Evolutionary conservation across 345 rosid genomes (phyloP), one percentile per base, ranked within the genome.

Genomic region (Aurinia saxatilis): DNA sequence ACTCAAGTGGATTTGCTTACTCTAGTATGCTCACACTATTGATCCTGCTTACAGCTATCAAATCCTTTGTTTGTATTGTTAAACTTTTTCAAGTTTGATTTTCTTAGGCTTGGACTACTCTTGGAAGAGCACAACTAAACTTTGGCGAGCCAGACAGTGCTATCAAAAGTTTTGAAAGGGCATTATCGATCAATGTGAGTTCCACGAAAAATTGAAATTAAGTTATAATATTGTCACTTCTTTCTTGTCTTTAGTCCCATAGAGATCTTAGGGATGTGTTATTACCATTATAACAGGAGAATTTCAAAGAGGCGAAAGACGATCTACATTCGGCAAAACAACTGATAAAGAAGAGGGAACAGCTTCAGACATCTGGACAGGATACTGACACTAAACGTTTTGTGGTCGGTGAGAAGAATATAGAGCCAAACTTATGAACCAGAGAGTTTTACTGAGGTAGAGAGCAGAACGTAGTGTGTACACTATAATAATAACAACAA

Each of bases 71-170:
- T 21, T 17, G 27, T 36, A 17, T 46, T 23, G 40, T 29, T 15
- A 19, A 46, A 31, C 25, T 21, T 8, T 25, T 17, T 34, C 39
- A 16, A 35, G 2, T 45, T 60, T 51, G 37, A n/a, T 57, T 17
- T 50, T 75, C 27, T 57, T 70, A 91, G 98, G 96, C 89, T 13
- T 86, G 98, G 95, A 39, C 81, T 71, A 88, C 98, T 39, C 96
- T 92, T 54, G 96, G 95, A 70, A 86, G 96, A 74, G 86, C 98
- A 40, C 96, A 92, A 62, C 76, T 92, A 15, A 92, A 92, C 77
- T 91, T 83, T 35, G 96, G 98, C 64, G 96, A 92, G 75, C 96
- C 92, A 5, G 95, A 88, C 68, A 77, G 66, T 66, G 92, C 95
- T 25, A 79, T 84, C 35, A 81, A 66, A 57, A 91, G 92, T 73